phyloP scores from a whole-genome alignment of 148 eudicot species.

The Fallopia convolvulus region DNA sequence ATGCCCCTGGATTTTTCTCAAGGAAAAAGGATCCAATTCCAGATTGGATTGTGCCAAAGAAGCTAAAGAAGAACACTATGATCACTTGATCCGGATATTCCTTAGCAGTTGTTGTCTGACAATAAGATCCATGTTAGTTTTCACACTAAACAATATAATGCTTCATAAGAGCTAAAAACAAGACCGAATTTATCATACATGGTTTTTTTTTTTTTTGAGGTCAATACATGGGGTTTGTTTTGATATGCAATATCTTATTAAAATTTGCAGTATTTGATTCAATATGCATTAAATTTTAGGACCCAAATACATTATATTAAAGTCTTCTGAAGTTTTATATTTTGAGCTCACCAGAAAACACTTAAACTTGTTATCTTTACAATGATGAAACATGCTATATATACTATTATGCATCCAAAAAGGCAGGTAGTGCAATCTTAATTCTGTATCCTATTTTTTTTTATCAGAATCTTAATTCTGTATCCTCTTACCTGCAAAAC shows the following conservation, averaged over 20 bases:
- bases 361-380: too few species aligned
- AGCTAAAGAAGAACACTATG: conserved; percentile 43
- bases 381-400: too few species aligned
- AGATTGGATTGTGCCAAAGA: conserved; percentile 47
- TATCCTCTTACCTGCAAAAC: conserved; percentile 35
- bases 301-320: too few species aligned
- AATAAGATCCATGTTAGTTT: background rate
- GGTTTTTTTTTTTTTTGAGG: too few species aligned
- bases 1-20: conserved; percentile 27
- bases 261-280: too few species aligned
- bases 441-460: background rate
- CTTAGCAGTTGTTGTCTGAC: conserved; percentile 35
- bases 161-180: background rate
- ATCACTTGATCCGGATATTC: conserved; percentile 41
- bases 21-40: conserved; percentile 25
- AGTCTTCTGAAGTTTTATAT: too few species aligned
- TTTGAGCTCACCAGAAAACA: too few species aligned
- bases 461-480: background rate
- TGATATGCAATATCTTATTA: too few species aligned
- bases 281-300: too few species aligned
- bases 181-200: background rate
- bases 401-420: too few species aligned
- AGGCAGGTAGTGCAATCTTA: background rate
- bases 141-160: background rate
- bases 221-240: background rate